phyloP scores from a whole-genome alignment of 1,284 basidiomycete genomes.

The Mycena sp. region DNA sequence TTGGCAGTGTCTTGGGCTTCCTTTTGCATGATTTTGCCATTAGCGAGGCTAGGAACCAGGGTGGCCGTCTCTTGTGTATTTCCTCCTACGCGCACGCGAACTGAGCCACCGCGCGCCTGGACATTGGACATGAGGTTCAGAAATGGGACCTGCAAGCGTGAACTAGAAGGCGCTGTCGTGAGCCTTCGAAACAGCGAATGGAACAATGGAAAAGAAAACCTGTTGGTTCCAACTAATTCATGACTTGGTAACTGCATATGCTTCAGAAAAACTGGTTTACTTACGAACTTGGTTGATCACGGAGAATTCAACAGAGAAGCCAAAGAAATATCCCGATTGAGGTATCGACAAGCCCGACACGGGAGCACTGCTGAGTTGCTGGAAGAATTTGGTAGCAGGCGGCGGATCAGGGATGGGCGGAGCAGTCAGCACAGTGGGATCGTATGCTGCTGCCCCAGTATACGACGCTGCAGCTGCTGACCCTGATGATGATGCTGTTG shows the following conservation, averaged over 20 bases:
- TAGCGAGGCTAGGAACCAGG: conserved; percentile 54
- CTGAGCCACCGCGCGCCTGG: conserved; percentile 63
- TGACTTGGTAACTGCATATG: background rate
- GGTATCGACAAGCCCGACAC: conserved; percentile 59
- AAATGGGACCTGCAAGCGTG: conserved; percentile 65
- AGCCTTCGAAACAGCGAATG: background rate
- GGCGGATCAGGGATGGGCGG: conserved; percentile 55
- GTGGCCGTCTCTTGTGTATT: conserved; percentile 77
- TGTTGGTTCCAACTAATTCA: conserved; percentile 23
- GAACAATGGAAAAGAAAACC: background rate
- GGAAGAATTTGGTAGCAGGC: conserved; percentile 48
- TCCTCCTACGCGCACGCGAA: conserved; percentile 75
- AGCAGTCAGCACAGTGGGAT: conserved; percentile 53
- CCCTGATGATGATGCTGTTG: conserved; percentile 34
- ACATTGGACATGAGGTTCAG: conserved; percentile 78
- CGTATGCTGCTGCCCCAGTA: conserved; percentile 52
- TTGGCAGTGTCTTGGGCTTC: conserved; percentile 50
- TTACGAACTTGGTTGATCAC: conserved; percentile 67
- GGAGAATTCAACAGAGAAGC: conserved; percentile 78
- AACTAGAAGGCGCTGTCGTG: background rate
- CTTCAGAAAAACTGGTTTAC: conserved; percentile 38
- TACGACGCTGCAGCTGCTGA: conserved; percentile 31
- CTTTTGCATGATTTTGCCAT: conserved; percentile 61
- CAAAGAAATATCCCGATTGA: conserved; percentile 68
- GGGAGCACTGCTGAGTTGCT: conserved; percentile 48